phyloP scores from a whole-genome alignment of 805 yeast genomes.

The Hyphopichia homilentoma region DNA sequence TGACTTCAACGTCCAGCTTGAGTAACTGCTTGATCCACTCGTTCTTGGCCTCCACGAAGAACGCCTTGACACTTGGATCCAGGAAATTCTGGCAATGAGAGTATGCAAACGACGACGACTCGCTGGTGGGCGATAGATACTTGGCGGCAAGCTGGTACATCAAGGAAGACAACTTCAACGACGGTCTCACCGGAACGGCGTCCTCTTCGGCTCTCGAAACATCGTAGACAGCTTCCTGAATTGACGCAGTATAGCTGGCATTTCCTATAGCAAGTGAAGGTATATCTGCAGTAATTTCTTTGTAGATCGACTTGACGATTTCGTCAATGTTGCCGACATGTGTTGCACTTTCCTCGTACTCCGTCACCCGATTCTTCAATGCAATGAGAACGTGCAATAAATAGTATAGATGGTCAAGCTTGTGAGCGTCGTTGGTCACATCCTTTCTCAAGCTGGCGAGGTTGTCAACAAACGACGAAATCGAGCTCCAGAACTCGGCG shows the following conservation, averaged over 20 bases:
- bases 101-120: conserved; percentile 7
- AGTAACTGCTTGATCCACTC: conserved; percentile 25
- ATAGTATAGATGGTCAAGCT: no score
- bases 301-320: not conserved
- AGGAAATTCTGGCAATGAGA: conserved; percentile 16
- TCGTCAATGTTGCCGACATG: not conserved
- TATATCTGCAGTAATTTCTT: not conserved
- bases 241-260: no score
- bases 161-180: conserved; percentile 14
- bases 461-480: conserved; percentile 6
- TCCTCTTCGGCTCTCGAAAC: not conserved
- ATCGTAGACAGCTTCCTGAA: not conserved
- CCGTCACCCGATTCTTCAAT: conserved; percentile 2
- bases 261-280: no score
- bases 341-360: not conserved
- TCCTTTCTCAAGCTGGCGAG: not conserved
- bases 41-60: conserved; percentile 26
- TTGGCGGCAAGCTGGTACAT: conserved; percentile 15
- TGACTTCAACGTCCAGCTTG: no score
- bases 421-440: conserved; percentile 1
- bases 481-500: conserved; percentile 8
- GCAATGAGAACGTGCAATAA: conserved; percentile 4
- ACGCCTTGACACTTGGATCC: conserved; percentile 10
- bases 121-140: conserved; percentile 7
- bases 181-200: conserved; percentile 11